Evolutionary conservation across 257 asterid genomes (phyloP), one percentile per base, ranked within the genome.

Genomic region (Phtheirospermum japonicum): DNA sequence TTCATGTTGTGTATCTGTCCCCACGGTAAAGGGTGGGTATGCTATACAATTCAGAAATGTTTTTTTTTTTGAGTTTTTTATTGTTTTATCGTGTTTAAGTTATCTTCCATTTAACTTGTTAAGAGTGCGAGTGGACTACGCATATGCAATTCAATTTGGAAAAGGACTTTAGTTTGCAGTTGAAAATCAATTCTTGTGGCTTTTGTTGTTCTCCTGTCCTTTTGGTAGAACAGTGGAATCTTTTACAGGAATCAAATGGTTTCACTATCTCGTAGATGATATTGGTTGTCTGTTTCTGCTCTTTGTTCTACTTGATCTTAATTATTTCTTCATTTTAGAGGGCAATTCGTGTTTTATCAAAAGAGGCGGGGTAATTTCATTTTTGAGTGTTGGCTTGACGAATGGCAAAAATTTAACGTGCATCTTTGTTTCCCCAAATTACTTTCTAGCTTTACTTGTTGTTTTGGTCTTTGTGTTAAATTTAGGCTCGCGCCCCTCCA

Each of bases 11-110:
- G 63, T 73, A 16, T 71, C 87, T 7, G 57, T 65, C 26, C 84
- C 82, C 67, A 59, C 83, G 43, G 61, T 74, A 33, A 78, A 75
- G 72, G 81, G 95, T 86, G 72, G 81, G 95, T 86, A 69, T 31
- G 71, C 75, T 23, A 6, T 54, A 10, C 19, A 42, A 11, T 11
- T 52, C 57, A 16, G 26, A 42, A 9, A 30, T 40, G 10, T 37
- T 36, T 42, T 39, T 39, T 11, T 9, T n/a, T 19, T 36, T 31
- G 4, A 5, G 17, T 32, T 57, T 34, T 8, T 13, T 72, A 2
- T 33, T 56, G 12, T 6, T 12, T 54, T 61, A 18, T 50, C 9
- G n/a, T 43, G 50, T 46, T 53, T 20, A 28, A 26, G 13, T 34
- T 66, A 28, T 42, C 4, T 23, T 64, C 51, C 0, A 37, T 64